These are phyloP conservation scores for Solanum hybrid DNA, from an alignment of 305 asterid species.

Conservation along the genomic window DNA sequence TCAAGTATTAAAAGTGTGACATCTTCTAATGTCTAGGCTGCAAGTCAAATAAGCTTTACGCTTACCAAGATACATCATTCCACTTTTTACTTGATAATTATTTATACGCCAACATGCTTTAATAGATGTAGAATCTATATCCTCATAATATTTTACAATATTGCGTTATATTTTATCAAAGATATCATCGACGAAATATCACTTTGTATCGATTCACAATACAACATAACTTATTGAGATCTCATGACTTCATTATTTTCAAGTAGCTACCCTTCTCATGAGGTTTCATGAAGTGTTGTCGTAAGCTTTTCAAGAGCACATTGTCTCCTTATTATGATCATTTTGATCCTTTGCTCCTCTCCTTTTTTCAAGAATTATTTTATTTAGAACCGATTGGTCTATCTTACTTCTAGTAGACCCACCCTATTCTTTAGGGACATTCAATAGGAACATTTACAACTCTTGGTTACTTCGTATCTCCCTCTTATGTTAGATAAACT, in stretches of 20 bases:
- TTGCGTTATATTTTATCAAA: neutral
- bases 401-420: neutral
- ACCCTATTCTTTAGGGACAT: neutral
- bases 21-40: neutral
- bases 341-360: neutral
- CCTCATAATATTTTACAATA: neutral
- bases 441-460: neutral
- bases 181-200: neutral
- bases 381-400: neutral
- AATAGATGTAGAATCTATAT: neutral
- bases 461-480: neutral
- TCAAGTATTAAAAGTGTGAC: neutral
- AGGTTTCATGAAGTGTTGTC: neutral
- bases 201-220: neutral
- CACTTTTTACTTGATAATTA: neutral
- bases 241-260: neutral
- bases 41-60: neutral
- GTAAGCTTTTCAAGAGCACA: neutral
- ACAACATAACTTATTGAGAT: neutral
- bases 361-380: neutral
- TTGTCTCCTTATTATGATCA: neutral
- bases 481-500: neutral
- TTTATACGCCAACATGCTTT: neutral
- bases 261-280: neutral
- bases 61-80: neutral